Conservation (phyloP, 1,284 basidiomycete species). For the Irpex sp. region DNA sequence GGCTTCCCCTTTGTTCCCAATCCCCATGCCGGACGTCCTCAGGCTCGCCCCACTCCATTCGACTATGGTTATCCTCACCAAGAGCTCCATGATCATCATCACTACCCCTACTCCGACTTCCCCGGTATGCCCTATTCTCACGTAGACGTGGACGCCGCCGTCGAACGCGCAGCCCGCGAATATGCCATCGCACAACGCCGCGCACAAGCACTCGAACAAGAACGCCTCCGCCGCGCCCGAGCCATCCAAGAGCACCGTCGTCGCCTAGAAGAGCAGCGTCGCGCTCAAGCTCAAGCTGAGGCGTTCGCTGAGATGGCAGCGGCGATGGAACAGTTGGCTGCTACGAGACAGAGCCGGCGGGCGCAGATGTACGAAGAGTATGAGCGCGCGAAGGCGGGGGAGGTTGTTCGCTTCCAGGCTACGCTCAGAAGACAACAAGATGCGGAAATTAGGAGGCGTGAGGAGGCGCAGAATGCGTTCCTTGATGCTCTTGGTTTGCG, state of each 20-base stretch:
- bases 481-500: background rate
- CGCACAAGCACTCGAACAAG: constrained; percentile 13
- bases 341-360: background rate
- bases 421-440: constrained; percentile 1
- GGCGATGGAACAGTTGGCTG: background rate
- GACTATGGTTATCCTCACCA: constrained; percentile 4
- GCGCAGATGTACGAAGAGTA: background rate
- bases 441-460: constrained; percentile 4
- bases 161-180: constrained; percentile 16
- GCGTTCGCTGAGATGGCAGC: background rate
- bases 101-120: background rate
- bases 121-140: background rate
- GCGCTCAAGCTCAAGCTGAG: constrained; percentile 5
- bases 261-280: constrained; percentile 15
- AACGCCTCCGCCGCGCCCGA: constrained; percentile 4
- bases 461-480: constrained; percentile 3
- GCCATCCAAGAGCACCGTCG: constrained; percentile 6
- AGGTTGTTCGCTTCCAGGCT: background rate
- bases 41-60: constrained; percentile 1
- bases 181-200: constrained; percentile 18
- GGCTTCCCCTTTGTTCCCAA: constrained; percentile 3
- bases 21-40: background rate
- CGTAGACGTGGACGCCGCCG: constrained; percentile 11
- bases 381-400: background rate
- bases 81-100: too few relatives aligned